Evolutionary conservation across 2,329 filamentous ascomycete genomes (phyloP).

Genomic region (Leptographium wingfieldii): DNA sequence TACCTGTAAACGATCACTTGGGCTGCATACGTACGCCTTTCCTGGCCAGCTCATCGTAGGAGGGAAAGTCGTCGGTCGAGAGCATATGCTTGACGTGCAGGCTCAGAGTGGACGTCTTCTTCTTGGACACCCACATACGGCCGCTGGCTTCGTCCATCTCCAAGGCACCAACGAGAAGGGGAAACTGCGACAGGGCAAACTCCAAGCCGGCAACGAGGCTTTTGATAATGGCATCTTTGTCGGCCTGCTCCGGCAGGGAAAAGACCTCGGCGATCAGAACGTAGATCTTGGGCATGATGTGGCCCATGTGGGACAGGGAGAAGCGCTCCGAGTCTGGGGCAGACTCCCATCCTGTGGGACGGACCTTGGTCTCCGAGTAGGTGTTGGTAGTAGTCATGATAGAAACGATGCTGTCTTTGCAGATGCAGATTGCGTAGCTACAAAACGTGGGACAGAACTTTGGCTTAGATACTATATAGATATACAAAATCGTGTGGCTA

Average conservation of each 20-base stretch:
- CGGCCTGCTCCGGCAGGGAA: neutral
- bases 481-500: too few species aligned
- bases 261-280: conserved; percentile 7
- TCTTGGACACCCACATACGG: conserved; percentile 4
- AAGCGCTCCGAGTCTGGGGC: neutral
- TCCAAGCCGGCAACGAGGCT: neutral
- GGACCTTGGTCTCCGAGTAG: neutral
- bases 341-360: conserved; percentile 3
- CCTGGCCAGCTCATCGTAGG: conserved; percentile 1
- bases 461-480: too few species aligned
- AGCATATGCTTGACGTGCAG: conserved; percentile 4
- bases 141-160: conserved; percentile 5
- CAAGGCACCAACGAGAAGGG: neutral
- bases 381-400: neutral
- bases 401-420: too few species aligned
- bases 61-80: conserved; percentile 1
- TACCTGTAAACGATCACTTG: neutral
- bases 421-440: too few species aligned
- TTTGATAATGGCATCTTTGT: neutral
- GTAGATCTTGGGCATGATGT: conserved; percentile 9
- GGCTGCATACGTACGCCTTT: neutral
- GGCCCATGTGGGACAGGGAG: conserved; percentile 1
- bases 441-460: too few species aligned
- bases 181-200: conserved; percentile 4
- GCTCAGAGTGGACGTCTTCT: neutral